Evolutionary conservation across 208 protist genomes (phyloP).

Genomic region (Porcisia deanei): DNA sequence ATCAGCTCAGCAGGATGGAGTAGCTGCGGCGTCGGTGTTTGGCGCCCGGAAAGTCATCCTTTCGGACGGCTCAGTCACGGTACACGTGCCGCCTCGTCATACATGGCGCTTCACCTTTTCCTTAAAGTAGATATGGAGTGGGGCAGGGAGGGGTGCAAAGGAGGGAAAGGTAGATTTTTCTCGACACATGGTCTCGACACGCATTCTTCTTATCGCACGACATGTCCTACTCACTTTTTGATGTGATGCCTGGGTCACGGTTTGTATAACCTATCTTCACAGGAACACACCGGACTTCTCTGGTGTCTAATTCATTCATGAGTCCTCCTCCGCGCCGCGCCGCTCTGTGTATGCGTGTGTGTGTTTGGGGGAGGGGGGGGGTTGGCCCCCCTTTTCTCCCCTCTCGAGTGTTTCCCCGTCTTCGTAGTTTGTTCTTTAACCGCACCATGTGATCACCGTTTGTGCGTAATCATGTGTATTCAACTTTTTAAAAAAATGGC

Average conservation of each 20-base stretch:
- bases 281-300: no score
- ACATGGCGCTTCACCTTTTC: conserved; percentile 25
- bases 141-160: no score
- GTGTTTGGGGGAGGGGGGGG: no score
- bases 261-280: no score
- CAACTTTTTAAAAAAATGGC: no score
- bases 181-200: background rate
- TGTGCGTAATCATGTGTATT: no score
- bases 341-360: background rate
- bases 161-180: background rate
- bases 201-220: background rate
- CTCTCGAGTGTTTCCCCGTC: no score
- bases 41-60: background rate
- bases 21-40: conserved; percentile 8
- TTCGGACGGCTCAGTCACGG: background rate
- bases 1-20: background rate
- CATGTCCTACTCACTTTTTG: no score
- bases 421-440: no score
- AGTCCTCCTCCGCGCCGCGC: background rate
- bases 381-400: no score
- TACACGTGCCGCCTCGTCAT: conserved; percentile 10
- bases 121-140: background rate
- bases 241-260: no score
- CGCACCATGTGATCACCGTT: no score
- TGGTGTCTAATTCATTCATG: background rate